Conservation (phyloP, 305 asterid genomes). For the Petunia hybrid region DNA sequence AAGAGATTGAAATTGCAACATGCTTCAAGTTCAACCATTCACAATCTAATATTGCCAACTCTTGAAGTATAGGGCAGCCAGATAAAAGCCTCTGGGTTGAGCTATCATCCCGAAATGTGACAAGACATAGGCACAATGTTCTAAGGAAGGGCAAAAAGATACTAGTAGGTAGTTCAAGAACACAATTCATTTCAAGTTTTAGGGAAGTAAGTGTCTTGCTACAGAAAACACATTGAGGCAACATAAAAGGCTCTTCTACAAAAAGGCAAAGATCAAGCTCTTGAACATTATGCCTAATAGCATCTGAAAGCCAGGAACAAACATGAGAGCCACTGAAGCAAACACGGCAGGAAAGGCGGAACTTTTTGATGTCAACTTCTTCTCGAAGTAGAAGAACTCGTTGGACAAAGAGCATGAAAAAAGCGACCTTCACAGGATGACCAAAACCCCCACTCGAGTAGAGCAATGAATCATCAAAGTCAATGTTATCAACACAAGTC, state of each 20-base stretch:
- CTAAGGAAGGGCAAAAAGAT: conserved; percentile 51
- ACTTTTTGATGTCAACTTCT: conserved; percentile 45
- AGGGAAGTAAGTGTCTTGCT: conserved; percentile 43
- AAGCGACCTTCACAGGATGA: conserved; percentile 39
- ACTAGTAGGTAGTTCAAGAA: conserved; percentile 54
- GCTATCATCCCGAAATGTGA: conserved; percentile 53
- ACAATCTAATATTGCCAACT: conserved; percentile 60
- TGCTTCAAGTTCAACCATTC: conserved; percentile 54
- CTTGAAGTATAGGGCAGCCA: conserved; percentile 53
- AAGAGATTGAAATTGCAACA: conserved; percentile 51
- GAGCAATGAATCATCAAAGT: conserved; percentile 56
- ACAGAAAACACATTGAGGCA: conserved; percentile 53
- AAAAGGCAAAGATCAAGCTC: conserved; percentile 67
- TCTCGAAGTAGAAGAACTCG: conserved; percentile 54
- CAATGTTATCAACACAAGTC: conserved; percentile 52
- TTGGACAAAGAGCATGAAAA: conserved; percentile 56
- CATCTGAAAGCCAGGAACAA: conserved; percentile 55
- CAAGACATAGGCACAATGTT: conserved; percentile 56
- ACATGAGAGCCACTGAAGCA: conserved; percentile 55
- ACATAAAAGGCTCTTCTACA: conserved; percentile 52
- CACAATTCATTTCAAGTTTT: conserved; percentile 57
- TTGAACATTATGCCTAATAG: conserved; percentile 50
- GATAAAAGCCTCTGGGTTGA: conserved; percentile 57
- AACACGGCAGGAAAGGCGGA: conserved; percentile 65
- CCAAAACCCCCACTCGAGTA: conserved; percentile 43